Evolutionary conservation across 139 green algal genomes (phyloP).

Genomic region (Asterochloris sp.): DNA sequence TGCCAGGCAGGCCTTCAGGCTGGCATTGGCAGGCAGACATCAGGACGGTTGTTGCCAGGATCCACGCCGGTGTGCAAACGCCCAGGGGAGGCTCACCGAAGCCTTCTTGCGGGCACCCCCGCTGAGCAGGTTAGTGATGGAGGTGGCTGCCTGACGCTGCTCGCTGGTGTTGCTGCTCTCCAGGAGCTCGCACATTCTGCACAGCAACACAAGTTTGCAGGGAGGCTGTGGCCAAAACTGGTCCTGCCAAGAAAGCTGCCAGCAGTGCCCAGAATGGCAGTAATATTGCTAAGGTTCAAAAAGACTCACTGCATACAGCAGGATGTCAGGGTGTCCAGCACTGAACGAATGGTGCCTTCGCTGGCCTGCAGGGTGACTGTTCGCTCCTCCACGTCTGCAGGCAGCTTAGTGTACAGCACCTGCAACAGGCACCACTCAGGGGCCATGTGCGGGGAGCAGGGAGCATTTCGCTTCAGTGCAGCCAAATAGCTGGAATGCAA

Average conservation of each 20-base stretch:
- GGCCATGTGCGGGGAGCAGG: too few species aligned
- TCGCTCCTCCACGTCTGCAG: conserved; percentile 78
- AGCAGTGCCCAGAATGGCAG: background rate
- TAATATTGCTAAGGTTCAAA: background rate
- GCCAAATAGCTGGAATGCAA: too few species aligned
- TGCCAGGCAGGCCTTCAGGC: too few species aligned
- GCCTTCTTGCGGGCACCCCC: conserved; percentile 9
- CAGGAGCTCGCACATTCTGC: conserved; percentile 79
- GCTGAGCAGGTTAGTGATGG: conserved; percentile 45
- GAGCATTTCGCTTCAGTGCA: too few species aligned
- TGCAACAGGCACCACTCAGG: background rate
- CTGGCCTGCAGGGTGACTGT: conserved; percentile 64
- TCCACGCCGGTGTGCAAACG: too few species aligned
- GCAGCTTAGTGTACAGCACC: conserved; percentile 76
- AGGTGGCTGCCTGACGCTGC: conserved; percentile 50
- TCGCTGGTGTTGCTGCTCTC: conserved; percentile 46
- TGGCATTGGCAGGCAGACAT: too few species aligned
- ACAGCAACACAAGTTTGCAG: background rate
- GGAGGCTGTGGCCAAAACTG: background rate
- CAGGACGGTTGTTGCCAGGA: too few species aligned
- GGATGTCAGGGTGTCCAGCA: conserved; percentile 83
- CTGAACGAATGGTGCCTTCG: conserved; percentile 57
- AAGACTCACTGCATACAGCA: conserved; percentile 78
- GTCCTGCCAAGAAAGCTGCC: background rate
- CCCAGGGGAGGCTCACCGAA: background rate